Conservation (phyloP, 306 rosid genomes). For the Hylodesmum podocarpum region DNA sequence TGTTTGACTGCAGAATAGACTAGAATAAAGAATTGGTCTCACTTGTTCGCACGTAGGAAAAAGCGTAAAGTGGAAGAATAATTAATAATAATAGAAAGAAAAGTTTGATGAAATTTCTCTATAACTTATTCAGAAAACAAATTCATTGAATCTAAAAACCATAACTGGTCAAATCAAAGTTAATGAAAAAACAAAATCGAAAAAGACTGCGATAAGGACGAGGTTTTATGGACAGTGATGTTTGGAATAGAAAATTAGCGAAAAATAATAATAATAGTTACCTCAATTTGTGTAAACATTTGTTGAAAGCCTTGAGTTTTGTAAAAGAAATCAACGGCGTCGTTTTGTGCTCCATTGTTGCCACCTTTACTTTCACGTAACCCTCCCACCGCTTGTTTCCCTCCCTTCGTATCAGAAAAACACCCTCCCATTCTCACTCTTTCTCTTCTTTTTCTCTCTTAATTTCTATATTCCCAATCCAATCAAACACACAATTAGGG, state of each 20-base stretch:
- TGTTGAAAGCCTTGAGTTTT: constrained; percentile 48
- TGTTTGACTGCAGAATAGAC: too few species aligned
- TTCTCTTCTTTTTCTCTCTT: background rate
- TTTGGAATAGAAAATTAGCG: background rate
- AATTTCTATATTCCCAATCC: too few species aligned
- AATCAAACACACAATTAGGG: too few species aligned
- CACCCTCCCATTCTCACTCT: constrained; percentile 57
- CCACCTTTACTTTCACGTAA: too few species aligned
- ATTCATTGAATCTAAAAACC: too few species aligned
- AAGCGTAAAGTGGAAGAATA: background rate
- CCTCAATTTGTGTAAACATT: constrained; percentile 57
- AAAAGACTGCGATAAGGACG: background rate
- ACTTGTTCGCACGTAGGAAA: too few species aligned
- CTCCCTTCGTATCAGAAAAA: constrained; percentile 66
- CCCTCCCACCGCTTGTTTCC: constrained; percentile 60
- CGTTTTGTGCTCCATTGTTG: constrained; percentile 44
- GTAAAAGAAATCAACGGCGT: constrained; percentile 67
- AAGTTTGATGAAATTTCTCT: too few species aligned
- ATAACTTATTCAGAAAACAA: too few species aligned
- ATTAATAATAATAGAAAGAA: background rate
- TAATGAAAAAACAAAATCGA: too few species aligned
- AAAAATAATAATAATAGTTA: background rate
- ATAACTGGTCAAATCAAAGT: too few species aligned
- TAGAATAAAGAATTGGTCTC: too few species aligned
- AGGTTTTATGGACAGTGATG: background rate